These are phyloP conservation scores for Aspergillus ochraceoroseus DNA, from an alignment of 2,329 filamentous ascomycete genomes.

Conservation along the genomic window DNA sequence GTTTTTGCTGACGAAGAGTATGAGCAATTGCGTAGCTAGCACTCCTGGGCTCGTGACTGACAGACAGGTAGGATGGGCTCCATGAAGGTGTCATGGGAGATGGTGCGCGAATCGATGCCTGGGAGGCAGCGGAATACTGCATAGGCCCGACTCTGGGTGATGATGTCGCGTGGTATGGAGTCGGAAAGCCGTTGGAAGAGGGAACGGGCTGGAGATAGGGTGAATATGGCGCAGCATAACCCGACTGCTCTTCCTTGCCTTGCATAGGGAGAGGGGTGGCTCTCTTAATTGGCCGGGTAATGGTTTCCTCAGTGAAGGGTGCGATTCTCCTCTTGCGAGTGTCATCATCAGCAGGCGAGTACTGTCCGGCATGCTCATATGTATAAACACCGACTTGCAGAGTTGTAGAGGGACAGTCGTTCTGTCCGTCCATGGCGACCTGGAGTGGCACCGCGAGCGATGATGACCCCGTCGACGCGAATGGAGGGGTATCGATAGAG, in stretches of 20 bases:
- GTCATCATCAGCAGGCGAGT: constrained; percentile 41
- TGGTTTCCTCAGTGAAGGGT: constrained; percentile 45
- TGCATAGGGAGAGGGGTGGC: constrained; percentile 46
- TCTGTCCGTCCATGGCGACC: constrained; percentile 56
- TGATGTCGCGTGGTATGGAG: constrained; percentile 34
- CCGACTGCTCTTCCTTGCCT: constrained; percentile 49
- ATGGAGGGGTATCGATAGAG: constrained; percentile 65
- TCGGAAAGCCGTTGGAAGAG: constrained; percentile 38
- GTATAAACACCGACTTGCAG: constrained; percentile 59
- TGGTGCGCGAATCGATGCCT: constrained; percentile 45
- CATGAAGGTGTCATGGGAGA: constrained; percentile 48
- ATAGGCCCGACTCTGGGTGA: constrained; percentile 42
- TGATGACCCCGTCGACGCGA: constrained; percentile 53
- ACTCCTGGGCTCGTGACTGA: constrained; percentile 43
- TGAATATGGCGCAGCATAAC: constrained; percentile 49
- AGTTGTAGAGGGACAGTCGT: constrained; percentile 48
- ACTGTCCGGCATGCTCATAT: constrained; percentile 49
- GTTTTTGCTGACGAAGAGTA: constrained; percentile 35
- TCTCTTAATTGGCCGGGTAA: constrained; percentile 48
- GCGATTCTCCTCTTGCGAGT: constrained; percentile 57
- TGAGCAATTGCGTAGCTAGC: constrained; percentile 41
- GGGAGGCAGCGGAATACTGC: constrained; percentile 42
- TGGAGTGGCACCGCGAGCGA: constrained; percentile 56
- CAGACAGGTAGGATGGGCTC: constrained; percentile 47
- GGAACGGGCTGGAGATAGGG: constrained; percentile 50